Percentiles rank a stretch among this genome's conserved stretches.
phyloP scores from a whole-genome alignment of 2,329 filamentous ascomycete species.

The Verticillium tricorpus region DNA sequence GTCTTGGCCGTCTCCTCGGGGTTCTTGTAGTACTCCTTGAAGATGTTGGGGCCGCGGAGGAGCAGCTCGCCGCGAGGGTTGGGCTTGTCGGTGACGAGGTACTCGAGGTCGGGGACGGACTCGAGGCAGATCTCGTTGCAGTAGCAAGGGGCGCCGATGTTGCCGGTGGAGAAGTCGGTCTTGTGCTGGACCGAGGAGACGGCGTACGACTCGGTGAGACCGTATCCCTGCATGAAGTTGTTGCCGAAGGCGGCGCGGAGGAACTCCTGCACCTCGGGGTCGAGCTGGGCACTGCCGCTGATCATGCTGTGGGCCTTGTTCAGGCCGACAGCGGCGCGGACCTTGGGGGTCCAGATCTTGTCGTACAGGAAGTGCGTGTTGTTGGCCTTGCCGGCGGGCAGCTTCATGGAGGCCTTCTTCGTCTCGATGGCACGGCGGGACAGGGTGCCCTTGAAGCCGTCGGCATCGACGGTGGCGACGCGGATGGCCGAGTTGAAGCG shows the following conservation, averaged over 20 bases:
- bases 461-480: slow-evolving; percentile 69
- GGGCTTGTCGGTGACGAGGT: slow-evolving; percentile 81
- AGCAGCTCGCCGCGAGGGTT: slow-evolving; percentile 86
- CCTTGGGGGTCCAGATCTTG: slow-evolving; percentile 87
- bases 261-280: slow-evolving; percentile 84
- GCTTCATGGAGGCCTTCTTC: slow-evolving; percentile 75
- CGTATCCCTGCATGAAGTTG: slow-evolving; percentile 82
- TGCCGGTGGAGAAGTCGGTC: slow-evolving; percentile 71
- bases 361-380: slow-evolving; percentile 77
- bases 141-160: slow-evolving; percentile 70
- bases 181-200: slow-evolving; percentile 64
- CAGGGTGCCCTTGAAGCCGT: slow-evolving; percentile 75
- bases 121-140: slow-evolving; percentile 72
- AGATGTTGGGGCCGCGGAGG: slow-evolving; percentile 73
- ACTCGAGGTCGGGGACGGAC: slow-evolving; percentile 93
- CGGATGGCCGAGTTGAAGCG: slow-evolving; percentile 82
- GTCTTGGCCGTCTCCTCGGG: slow-evolving; percentile 79
- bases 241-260: slow-evolving; percentile 78
- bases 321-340: slow-evolving; percentile 76
- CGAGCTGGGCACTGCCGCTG: slow-evolving; percentile 85
- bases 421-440: slow-evolving; percentile 74
- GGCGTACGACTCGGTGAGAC: slow-evolving; percentile 90
- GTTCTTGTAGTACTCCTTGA: slow-evolving; percentile 87
- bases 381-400: slow-evolving; percentile 67
- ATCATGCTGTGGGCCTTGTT: slow-evolving; percentile 70